These are phyloP conservation scores for Stachybotrys chartarum DNA, from an alignment of 2,329 filamentous ascomycete species.

Conservation along the genomic window DNA sequence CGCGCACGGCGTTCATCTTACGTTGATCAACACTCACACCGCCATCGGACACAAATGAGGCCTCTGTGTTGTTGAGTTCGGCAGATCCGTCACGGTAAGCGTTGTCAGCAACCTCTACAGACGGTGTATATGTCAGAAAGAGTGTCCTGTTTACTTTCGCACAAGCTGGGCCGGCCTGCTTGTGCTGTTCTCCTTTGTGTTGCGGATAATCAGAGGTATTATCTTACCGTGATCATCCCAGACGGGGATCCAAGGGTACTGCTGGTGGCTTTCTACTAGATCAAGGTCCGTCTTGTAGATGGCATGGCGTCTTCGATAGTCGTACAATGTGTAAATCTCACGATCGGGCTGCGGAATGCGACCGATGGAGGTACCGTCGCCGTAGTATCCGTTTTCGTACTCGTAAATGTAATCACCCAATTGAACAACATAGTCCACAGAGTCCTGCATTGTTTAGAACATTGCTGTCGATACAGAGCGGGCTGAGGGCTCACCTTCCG, in stretches of 20 bases:
- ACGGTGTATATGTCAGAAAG: background rate
- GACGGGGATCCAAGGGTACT: slow-evolving; percentile 37
- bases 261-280: slow-evolving; percentile 31
- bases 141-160: too few species aligned
- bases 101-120: slow-evolving; percentile 51
- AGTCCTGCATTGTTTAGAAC: slow-evolving; percentile 23
- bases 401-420: slow-evolving; percentile 62
- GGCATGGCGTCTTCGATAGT: slow-evolving; percentile 34
- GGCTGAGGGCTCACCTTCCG: slow-evolving; percentile 30
- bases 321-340: slow-evolving; percentile 23
- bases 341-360: background rate
- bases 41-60: background rate
- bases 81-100: slow-evolving; percentile 56
- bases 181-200: background rate
- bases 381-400: slow-evolving; percentile 5
- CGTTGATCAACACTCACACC: slow-evolving; percentile 57
- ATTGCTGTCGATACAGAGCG: background rate
- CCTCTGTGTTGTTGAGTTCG: slow-evolving; percentile 45
- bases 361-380: slow-evolving; percentile 4
- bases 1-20: slow-evolving; percentile 66
- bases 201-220: background rate
- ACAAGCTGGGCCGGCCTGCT: background rate
- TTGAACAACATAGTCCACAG: slow-evolving; percentile 53
- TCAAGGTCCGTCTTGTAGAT: slow-evolving; percentile 34
- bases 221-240: slow-evolving; percentile 26